Evolutionary conservation across 306 rosid species (phyloP), one percentile per base, ranked within the genome.

Genomic region (Vicia sativa): DNA sequence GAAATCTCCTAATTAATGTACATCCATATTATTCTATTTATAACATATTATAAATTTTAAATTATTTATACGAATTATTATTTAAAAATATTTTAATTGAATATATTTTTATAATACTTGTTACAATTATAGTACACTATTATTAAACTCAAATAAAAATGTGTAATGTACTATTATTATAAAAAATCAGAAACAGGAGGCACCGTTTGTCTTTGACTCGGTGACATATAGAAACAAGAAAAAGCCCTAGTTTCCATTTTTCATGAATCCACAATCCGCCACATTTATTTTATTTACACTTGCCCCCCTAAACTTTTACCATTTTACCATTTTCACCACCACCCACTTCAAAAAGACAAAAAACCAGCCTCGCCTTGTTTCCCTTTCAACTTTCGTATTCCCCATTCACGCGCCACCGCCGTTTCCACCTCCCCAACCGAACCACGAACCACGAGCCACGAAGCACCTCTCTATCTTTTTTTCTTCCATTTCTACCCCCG

Each of bases 361-460:
- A 67, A 75, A 49, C 67, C 50, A 74, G 41, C 16, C 41, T 15
- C 7, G 43, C 58, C 46, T 39, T 28, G 46, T 65, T 65, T 52
- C 62, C 52, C 43, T 18, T 70, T 48, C 45, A 48, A n/a, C 34
- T 31, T 11, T 38, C 45, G 26, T 31, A 56, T 70, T 43, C 48
- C 46, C 3, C n/a, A 1, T 6, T 13, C 73, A 75, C 74, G 74
- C 64, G 74, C 69, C 79, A 76, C 71, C 67, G 62, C 66, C 39
- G 53, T 45, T 68, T 52, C 34, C 52, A 60, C 49, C 62, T 42
- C 61, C 50, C 9, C 34, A 68, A 68, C 60, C 63, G 31, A 25
- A 45, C 21, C 12, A 12, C 9, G 28, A 25, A 25, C 28, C 28
- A 12, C 9, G 28, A 25, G 3, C 28, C 28, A 25, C 63, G 31